These are phyloP conservation scores for Sordariomycetes sp. DNA, from an alignment of 2,329 filamentous ascomycete species.

Conservation along the genomic window DNA sequence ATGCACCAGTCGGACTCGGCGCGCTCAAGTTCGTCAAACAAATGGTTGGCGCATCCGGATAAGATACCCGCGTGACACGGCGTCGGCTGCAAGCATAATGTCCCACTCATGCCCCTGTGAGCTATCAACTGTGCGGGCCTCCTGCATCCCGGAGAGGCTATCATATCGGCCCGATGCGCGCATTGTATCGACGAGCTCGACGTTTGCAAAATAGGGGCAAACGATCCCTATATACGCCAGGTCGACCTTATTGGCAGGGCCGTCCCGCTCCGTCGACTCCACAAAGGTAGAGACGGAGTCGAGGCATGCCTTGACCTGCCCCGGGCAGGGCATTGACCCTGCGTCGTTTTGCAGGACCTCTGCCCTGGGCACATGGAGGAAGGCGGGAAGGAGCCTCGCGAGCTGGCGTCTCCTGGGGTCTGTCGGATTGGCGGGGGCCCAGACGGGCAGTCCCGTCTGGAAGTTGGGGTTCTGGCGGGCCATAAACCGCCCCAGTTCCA, in stretches of 20 bases:
- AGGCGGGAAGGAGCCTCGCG: slow-evolving; percentile 1
- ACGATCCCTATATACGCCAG: slow-evolving; percentile 9
- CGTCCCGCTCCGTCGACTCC: neutral
- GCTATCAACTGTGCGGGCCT: slow-evolving; percentile 9
- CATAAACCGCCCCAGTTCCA: neutral
- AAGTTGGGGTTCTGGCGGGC: no score
- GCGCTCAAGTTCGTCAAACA: no score
- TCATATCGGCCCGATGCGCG: slow-evolving; percentile 6
- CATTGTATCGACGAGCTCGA: slow-evolving; percentile 4
- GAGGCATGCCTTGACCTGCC: slow-evolving; percentile 10
- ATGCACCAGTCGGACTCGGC: no score
- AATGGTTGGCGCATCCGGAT: no score
- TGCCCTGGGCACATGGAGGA: slow-evolving; percentile 10
- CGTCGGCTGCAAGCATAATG: slow-evolving; percentile 10
- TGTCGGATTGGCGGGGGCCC: slow-evolving; percentile 6
- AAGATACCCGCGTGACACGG: no score
- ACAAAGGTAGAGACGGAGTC: slow-evolving; percentile 9
- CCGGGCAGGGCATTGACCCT: slow-evolving; percentile 8
- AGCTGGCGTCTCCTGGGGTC: no score
- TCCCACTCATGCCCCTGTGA: slow-evolving; percentile 14
- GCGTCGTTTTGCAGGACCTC: neutral
- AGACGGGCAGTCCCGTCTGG: neutral
- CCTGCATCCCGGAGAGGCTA: slow-evolving; percentile 6
- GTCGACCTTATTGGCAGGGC: neutral
- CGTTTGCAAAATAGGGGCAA: slow-evolving; percentile 9